Conservation (phyloP, 768 basidiomycete species). For the Galerina sulciceps region DNA sequence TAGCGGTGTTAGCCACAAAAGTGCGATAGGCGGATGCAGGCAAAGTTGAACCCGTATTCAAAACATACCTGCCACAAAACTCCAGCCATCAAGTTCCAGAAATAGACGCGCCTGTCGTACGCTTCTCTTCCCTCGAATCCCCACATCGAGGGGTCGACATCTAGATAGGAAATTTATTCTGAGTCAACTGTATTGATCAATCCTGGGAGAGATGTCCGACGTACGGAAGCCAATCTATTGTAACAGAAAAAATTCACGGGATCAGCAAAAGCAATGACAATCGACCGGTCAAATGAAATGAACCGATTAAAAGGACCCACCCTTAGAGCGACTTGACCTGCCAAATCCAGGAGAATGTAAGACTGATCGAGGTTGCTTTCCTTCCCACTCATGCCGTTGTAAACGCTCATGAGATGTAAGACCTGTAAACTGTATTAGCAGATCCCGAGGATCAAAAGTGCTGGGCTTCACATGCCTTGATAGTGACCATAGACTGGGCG, state of each 20-base stretch:
- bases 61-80: constrained; percentile 54
- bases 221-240: constrained; percentile 48
- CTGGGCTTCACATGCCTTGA: constrained; percentile 35
- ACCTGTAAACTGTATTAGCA: constrained; percentile 29
- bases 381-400: constrained; percentile 57
- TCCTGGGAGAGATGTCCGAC: constrained; percentile 19
- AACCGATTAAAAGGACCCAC: constrained; percentile 30
- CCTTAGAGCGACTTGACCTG: constrained; percentile 50
- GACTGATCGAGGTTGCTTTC: constrained; percentile 53
- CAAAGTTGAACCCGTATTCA: neutral
- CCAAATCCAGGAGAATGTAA: constrained; percentile 49
- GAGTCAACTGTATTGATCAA: neutral
- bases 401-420: constrained; percentile 56
- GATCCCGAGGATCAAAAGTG: neutral
- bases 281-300: neutral
- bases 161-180: constrained; percentile 25
- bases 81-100: constrained; percentile 54
- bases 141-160: constrained; percentile 57
- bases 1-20: neutral
- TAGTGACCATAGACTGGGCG: constrained; percentile 48
- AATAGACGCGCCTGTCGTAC: constrained; percentile 57
- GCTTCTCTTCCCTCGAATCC: constrained; percentile 51
- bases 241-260: neutral
- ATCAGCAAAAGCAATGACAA: neutral
- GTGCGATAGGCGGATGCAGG: neutral